Evolutionary conservation across 139 green algal species (phyloP).

Genomic region (Haematococcus lacustris): DNA sequence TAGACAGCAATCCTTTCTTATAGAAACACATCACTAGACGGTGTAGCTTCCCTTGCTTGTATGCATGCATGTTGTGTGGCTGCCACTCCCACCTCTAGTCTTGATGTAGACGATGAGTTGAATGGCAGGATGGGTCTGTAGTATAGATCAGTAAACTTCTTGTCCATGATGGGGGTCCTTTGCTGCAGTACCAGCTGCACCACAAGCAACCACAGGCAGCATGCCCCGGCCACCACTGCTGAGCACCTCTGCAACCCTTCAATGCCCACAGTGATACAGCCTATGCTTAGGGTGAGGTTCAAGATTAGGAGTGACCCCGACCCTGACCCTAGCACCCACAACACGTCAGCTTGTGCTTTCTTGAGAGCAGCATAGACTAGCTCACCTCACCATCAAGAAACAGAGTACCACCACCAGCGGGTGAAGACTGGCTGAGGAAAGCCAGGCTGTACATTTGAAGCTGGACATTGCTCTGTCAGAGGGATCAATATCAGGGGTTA

Average conservation of each 20-base stretch:
- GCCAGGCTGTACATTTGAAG: conserved; percentile 33
- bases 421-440: conserved; percentile 18
- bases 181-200: conserved; percentile 20
- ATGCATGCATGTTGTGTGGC: background rate
- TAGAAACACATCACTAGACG: background rate
- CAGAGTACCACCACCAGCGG: conserved; percentile 13
- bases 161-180: conserved; percentile 16
- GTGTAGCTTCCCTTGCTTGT: background rate
- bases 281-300: background rate
- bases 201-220: background rate
- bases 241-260: background rate
- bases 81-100: background rate
- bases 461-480: conserved; percentile 14
- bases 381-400: conserved; percentile 27
- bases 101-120: background rate
- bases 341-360: background rate
- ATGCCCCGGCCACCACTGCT: background rate
- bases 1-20: background rate
- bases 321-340: background rate
- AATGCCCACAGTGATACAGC: background rate
- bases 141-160: conserved; percentile 18
- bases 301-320: background rate
- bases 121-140: conserved; percentile 23
- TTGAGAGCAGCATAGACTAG: background rate
- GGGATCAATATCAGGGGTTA: background rate